Percentiles rank a stretch among this genome's conserved stretches.
These are phyloP conservation scores for Saturnispora mendoncae DNA, from an alignment of 805 yeast genomes.

Conservation along the genomic window DNA sequence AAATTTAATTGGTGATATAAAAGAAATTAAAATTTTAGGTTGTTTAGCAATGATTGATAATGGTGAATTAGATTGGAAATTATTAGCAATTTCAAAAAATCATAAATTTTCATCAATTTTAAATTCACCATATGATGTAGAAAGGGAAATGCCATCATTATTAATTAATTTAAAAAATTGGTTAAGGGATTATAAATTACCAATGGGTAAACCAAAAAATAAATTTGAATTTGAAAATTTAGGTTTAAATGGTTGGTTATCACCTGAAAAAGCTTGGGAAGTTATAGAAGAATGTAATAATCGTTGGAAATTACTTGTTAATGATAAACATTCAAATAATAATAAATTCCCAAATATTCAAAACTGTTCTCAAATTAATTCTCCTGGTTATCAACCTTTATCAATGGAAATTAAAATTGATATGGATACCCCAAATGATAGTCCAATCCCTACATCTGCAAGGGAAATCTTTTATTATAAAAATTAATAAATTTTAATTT, in stretches of 20 bases:
- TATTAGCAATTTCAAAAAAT: constrained; percentile 57
- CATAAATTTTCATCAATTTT: constrained; percentile 59
- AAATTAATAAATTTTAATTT: not conserved
- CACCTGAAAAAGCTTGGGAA: constrained; percentile 45
- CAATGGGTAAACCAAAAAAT: constrained; percentile 72
- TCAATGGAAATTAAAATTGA: not conserved
- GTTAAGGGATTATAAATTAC: constrained; percentile 79
- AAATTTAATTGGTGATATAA: constrained; percentile 41
- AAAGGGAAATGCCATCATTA: constrained; percentile 59
- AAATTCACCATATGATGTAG: constrained; percentile 60
- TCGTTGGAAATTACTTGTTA: constrained; percentile 56
- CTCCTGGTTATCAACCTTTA: constrained; percentile 17
- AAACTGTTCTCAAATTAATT: constrained; percentile 31
- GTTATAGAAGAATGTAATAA: constrained; percentile 55
- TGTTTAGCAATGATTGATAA: constrained; percentile 77
- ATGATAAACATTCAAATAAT: constrained; percentile 30
- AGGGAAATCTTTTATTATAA: constrained; percentile 11
- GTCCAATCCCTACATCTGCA: constrained; percentile 18
- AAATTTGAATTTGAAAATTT: constrained; percentile 66
- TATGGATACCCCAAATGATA: not conserved
- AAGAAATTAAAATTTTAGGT: constrained; percentile 62
- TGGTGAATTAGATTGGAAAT: constrained; percentile 96
- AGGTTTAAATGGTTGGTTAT: constrained; percentile 23
- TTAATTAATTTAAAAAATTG: constrained; percentile 61
- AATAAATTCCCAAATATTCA: constrained; percentile 28